Base-by-base conservation (phyloP, 257 asterid genomes). In the Scutellaria galericulata region DNA sequence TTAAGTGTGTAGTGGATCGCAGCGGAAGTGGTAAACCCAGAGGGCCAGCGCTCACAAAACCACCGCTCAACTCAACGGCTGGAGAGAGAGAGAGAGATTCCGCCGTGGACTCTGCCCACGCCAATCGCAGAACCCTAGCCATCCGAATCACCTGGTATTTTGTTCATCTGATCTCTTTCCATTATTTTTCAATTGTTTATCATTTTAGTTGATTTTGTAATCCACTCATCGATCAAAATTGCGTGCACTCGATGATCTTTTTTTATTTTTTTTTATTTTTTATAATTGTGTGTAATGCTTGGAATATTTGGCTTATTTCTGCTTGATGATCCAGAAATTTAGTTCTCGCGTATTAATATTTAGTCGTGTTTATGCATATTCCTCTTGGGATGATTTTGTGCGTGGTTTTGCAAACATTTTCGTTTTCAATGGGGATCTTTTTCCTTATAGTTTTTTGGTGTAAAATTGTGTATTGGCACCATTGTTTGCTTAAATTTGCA, bases 21-120 rank as follows among this genome's bases (percentile, higher is more conserved):
- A 55, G 75, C 48, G 66, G 71, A 67, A 75, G 74, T 68, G 74
- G 66, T 61, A 63, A 77, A 83, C 79, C 75, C 75, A 63, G 66
- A 57, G 14, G 64, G 55, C 57, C 44, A 61, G 56, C 79, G 27
- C 75, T 55, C 71, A 75, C 79, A 70, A 61, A 79, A 73, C 82
- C 78, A 77, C 81, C 78, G 31, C 61, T 70, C 78, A 47, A 73
- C 78, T 70, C 78, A 47, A 73, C 78, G 79, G 69, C 76, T 64
- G 79, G 59, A 47, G 69, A 40, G 68, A 68, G 22, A 1, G 5
- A 53, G 35, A 56, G 63, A 42, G 65, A 68, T 71, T 75, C 81
- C 68, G 79, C 75, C 73, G 79, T 52, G 66, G 70, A 60, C 68
- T 7, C 73, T 64, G 13, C 13, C 59, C 35, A 10, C 52, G 44